These are phyloP conservation scores for Diaporthe sp. DNA, from an alignment of 2,329 filamentous ascomycete species.

Conservation along the genomic window DNA sequence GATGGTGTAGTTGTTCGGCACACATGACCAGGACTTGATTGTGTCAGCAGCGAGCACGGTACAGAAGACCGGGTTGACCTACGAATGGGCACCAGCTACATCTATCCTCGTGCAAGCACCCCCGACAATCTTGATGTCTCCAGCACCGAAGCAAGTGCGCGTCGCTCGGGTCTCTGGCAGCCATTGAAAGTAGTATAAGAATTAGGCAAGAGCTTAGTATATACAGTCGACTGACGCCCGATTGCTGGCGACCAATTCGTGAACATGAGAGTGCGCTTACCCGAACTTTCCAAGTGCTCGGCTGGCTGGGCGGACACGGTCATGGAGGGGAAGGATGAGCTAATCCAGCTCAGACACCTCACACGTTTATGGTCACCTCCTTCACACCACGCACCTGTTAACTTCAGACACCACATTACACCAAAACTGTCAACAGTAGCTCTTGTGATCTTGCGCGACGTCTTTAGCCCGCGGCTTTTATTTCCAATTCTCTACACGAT, in stretches of 20 bases:
- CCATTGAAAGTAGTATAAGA: constrained; percentile 3
- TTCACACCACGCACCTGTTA: background rate
- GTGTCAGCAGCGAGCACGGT: constrained; percentile 6
- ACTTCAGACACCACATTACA: background rate
- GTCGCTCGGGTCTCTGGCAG: constrained; percentile 41
- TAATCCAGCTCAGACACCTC: background rate
- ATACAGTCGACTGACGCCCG: background rate
- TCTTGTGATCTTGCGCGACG: background rate
- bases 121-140: constrained; percentile 58
- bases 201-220: background rate
- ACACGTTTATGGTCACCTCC: background rate
- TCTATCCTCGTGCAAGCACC: constrained; percentile 54
- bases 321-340: constrained; percentile 22
- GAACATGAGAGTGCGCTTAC: background rate
- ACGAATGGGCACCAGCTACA: constrained; percentile 67
- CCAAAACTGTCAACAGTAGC: background rate
- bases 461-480: background rate
- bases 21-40: constrained; percentile 61
- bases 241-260: background rate
- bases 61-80: constrained; percentile 30
- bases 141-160: constrained; percentile 62
- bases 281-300: too few species aligned
- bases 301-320: background rate
- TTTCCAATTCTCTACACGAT: too few species aligned
- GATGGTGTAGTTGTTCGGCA: constrained; percentile 59